These are phyloP conservation scores for Saccharomycopsis malanga DNA, from an alignment of 805 yeast genomes.

Conservation along the genomic window DNA sequence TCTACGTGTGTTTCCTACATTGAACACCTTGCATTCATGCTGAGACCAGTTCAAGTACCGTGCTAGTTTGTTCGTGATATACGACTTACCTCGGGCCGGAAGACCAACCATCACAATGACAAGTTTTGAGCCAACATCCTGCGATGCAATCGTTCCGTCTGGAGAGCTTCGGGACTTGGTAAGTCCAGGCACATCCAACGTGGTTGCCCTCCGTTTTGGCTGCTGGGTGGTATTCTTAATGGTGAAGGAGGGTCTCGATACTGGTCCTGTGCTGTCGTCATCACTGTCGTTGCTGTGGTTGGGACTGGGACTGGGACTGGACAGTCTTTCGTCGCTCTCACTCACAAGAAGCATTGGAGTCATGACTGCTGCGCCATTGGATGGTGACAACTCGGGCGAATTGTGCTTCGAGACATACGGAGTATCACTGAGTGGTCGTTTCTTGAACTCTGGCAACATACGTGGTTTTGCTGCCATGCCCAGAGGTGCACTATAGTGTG, in stretches of 20 bases:
- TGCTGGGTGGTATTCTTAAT: conserved; percentile 13
- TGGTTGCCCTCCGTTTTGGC: conserved; percentile 57
- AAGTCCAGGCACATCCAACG: conserved; percentile 88
- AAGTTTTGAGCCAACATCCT: conserved; percentile 72
- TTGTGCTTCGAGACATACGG: conserved; percentile 39
- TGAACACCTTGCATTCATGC: conserved; percentile 83
- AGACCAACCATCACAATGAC: conserved; percentile 94
- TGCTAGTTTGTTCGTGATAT: conserved; percentile 84
- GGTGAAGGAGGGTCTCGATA: not conserved
- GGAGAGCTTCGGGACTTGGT: conserved; percentile 76
- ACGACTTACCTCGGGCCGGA: conserved; percentile 78
- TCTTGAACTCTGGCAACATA: conserved; percentile 59
- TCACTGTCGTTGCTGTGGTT: not conserved
- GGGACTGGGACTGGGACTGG: not conserved
- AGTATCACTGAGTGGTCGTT: conserved; percentile 68
- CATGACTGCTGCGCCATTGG: not conserved
- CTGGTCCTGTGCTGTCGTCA: not conserved
- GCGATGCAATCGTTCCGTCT: conserved; percentile 49
- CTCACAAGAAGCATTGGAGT: too few species aligned
- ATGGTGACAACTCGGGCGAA: conserved; percentile 23
- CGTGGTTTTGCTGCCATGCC: too few species aligned
- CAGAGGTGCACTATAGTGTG: too few species aligned
- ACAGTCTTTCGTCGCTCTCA: too few species aligned
- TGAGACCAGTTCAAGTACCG: conserved; percentile 91
- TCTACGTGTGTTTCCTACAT: conserved; percentile 92